Base-by-base conservation (phyloP, 2,329 filamentous ascomycete genomes). In the Rhynchosporium secalis region DNA sequence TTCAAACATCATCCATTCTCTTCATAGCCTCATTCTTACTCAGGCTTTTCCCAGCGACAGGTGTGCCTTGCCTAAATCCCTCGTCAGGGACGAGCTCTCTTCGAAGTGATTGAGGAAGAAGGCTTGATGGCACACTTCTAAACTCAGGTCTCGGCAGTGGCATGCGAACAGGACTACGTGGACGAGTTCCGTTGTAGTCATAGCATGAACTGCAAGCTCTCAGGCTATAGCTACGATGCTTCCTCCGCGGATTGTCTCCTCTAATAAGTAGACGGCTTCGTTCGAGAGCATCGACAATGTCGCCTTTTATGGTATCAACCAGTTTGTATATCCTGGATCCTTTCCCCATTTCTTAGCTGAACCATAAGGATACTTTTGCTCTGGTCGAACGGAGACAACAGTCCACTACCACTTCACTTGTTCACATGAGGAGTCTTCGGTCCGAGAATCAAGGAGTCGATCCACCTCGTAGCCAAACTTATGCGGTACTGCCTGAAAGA, bases 341-440 rank as follows among this genome's bases (percentile, higher is more conserved):
- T 65, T 66, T 7, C 60, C 62, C 57, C 60, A 65, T 60, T 64
- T 65, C 60, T 65, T 66, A 15, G 60, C 9, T 10, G 60, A 66
- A 40, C 65, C 55, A 20, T 66, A 66, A 10, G 49, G 40, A 31
- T 60, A 61, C 20, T 61, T 64, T 43, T 62, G 45, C 28, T 62
- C 45, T 52, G 65, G 56, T n/a, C 58, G 46, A 20, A 66, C 36
- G 2, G 62, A 58, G 12, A 62, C 62, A 8, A 66, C 65, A 20
- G 52, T 55, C 65, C 65, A 66, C n/a, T 61, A 29, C 2, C 62
- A 52, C 31, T 61, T 66, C 29, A 38, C 58, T 6, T 41, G 40
- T 29, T 63, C 63, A 36, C 54, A 36, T 9, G 57, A 61, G 3
- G 49, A 58, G 15, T 58, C 45, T n/a, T 60, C 49, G 5, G 40